Conservation (phyloP, 768 basidiomycete species). For the Cyathus striatus region DNA sequence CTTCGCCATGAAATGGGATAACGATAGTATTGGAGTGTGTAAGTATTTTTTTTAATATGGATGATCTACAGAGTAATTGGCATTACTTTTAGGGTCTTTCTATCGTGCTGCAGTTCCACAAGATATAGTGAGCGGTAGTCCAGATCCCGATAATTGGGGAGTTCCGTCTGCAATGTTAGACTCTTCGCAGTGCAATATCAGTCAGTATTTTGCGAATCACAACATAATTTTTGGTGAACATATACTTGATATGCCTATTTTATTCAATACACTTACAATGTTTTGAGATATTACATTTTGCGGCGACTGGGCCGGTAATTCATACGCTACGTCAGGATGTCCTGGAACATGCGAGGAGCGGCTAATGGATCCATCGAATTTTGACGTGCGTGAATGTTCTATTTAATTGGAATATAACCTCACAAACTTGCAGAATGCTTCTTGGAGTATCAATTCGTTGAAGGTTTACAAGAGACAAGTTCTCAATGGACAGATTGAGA, state of each 20-base stretch:
- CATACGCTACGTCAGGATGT: constrained; percentile 63
- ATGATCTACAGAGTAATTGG: constrained; percentile 41
- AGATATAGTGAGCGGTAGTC: constrained; percentile 57
- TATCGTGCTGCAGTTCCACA: constrained; percentile 72
- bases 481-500: constrained; percentile 31
- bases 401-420: background rate
- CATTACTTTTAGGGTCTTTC: constrained; percentile 58
- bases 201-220: constrained; percentile 60
- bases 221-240: constrained; percentile 72
- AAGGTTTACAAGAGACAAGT: constrained; percentile 66
- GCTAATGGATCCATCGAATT: constrained; percentile 66
- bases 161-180: constrained; percentile 57
- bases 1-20: constrained; percentile 89
- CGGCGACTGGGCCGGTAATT: constrained; percentile 77
- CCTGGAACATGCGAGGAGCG: constrained; percentile 69
- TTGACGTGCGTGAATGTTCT: constrained; percentile 50
- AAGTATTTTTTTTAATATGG: constrained; percentile 22
- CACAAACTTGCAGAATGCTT: constrained; percentile 53
- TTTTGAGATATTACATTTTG: background rate
- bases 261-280: no score
- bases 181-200: constrained; percentile 49
- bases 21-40: constrained; percentile 72
- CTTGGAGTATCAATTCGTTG: constrained; percentile 75
- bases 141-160: constrained; percentile 67
- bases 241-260: no score